phyloP scores from a whole-genome alignment of 208 protist species.

The Crithidia fasciculata region DNA sequence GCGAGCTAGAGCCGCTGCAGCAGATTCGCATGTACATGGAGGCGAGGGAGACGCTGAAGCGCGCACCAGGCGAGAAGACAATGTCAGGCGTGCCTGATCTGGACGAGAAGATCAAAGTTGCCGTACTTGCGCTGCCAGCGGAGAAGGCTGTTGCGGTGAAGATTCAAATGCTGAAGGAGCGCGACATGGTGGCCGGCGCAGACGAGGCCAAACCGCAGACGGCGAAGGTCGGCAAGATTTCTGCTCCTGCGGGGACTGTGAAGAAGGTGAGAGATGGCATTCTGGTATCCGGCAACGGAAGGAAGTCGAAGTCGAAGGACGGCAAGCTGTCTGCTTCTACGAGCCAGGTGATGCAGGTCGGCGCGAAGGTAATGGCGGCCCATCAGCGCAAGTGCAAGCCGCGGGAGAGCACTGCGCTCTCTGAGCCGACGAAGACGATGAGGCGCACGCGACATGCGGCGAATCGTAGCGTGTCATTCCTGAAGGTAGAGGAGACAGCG shows the following conservation, averaged over 20 bases:
- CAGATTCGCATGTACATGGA: slow-evolving; percentile 62
- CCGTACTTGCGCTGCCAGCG: slow-evolving; percentile 43
- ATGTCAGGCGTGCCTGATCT: slow-evolving; percentile 8
- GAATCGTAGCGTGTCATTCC: slow-evolving; percentile 41
- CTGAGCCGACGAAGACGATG: slow-evolving; percentile 31
- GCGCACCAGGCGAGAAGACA: neutral
- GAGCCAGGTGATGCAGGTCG: slow-evolving; percentile 30
- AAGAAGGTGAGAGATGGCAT: slow-evolving; percentile 35
- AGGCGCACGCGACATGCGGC: slow-evolving; percentile 13
- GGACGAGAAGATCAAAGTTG: slow-evolving; percentile 49
- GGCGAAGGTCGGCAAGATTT: slow-evolving; percentile 24
- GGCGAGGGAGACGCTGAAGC: slow-evolving; percentile 49
- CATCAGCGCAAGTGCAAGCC: slow-evolving; percentile 21
- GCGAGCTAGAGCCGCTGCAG: slow-evolving; percentile 39
- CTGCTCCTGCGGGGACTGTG: slow-evolving; percentile 32
- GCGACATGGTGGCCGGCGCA: slow-evolving; percentile 8
- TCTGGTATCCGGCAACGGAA: slow-evolving; percentile 2
- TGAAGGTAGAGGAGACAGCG: slow-evolving; percentile 31
- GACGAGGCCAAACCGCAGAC: neutral
- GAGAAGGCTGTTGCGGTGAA: slow-evolving; percentile 37
- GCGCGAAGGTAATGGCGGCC: slow-evolving; percentile 13
- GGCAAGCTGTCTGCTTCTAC: slow-evolving; percentile 31
- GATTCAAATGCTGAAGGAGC: slow-evolving; percentile 29
- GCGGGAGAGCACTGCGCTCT: slow-evolving; percentile 44
- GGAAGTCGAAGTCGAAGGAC: slow-evolving; percentile 16